Percentiles rank a stretch among this genome's conserved stretches.
Evolutionary conservation across 1,139 yeast genomes (phyloP).

Genomic region (Suhomyces bribrorum): DNA sequence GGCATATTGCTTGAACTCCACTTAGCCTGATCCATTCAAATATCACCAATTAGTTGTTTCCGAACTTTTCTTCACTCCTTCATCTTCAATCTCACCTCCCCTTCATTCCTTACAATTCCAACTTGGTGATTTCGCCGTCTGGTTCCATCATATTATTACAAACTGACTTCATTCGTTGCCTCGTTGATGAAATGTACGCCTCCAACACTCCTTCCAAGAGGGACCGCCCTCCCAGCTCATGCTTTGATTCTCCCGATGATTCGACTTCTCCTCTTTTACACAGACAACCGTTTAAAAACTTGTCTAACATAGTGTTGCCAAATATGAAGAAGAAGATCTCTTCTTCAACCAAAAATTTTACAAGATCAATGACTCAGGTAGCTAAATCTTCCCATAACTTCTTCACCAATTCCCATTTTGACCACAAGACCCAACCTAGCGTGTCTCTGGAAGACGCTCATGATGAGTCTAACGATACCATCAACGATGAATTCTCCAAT

Average conservation of each 20-base stretch:
- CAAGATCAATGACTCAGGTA: slow-evolving; percentile 24
- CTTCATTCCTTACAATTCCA: background rate
- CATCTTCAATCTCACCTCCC: background rate
- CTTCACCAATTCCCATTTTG: slow-evolving; percentile 2
- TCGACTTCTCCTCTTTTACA: slow-evolving; percentile 22
- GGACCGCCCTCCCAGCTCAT: slow-evolving; percentile 32
- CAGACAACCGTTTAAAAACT: slow-evolving; percentile 29
- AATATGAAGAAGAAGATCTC: slow-evolving; percentile 24
- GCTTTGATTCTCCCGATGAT: slow-evolving; percentile 35
- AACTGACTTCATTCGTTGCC: background rate
- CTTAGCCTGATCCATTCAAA: no score
- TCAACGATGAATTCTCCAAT: slow-evolving; percentile 6
- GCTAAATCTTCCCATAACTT: slow-evolving; percentile 10
- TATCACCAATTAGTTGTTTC: no score
- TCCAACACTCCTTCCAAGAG: slow-evolving; percentile 18
- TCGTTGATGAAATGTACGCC: slow-evolving; percentile 6
- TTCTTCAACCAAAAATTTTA: slow-evolving; percentile 20
- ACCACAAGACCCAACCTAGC: background rate
- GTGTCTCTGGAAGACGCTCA: slow-evolving; percentile 6
- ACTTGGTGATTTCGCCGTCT: background rate
- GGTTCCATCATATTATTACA: slow-evolving; percentile 1
- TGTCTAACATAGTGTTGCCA: slow-evolving; percentile 29
- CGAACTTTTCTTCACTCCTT: no score
- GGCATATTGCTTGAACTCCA: no score
- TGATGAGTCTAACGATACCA: background rate